Conservation (phyloP, 1,284 basidiomycete genomes). For the Ustilago nuda region DNA sequence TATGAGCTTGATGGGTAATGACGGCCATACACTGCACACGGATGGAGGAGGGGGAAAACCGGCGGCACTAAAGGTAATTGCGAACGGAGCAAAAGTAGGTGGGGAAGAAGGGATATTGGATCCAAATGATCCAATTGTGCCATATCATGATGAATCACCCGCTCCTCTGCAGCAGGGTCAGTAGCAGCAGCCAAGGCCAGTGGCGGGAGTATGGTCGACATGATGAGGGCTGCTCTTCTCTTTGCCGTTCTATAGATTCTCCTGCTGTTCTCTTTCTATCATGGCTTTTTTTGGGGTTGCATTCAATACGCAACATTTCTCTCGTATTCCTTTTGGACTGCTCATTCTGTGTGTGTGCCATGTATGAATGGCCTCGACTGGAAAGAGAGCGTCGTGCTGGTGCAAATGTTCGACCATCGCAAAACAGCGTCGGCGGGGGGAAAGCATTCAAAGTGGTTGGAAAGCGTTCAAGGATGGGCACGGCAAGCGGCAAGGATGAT, state of each 20-base stretch:
- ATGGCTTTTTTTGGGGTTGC: too few relatives aligned
- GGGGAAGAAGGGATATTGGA: slow-evolving; percentile 1
- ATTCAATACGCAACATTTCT: background rate
- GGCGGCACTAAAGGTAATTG: background rate
- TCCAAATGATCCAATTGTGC: slow-evolving; percentile 27
- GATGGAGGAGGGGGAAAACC: background rate
- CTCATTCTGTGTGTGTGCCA: too few relatives aligned
- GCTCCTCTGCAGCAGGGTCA: background rate
- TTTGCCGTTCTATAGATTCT: too few relatives aligned
- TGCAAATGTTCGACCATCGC: too few relatives aligned
- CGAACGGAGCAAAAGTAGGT: background rate
- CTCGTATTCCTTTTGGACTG: background rate
- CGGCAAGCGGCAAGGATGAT: slow-evolving; percentile 7
- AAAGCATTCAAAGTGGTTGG: background rate
- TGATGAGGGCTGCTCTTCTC: background rate
- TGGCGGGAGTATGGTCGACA: background rate
- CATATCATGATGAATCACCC: slow-evolving; percentile 1
- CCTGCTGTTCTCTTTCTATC: too few relatives aligned
- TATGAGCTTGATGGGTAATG: slow-evolving; percentile 13
- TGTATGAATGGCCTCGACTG: too few relatives aligned
- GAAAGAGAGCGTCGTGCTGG: too few relatives aligned
- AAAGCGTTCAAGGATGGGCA: background rate
- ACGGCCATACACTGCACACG: slow-evolving; percentile 20
- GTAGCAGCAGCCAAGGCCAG: background rate
- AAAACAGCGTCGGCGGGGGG: too few relatives aligned